These are phyloP conservation scores for Sungouiella thailandica DNA, from an alignment of 805 yeast genomes.

Conservation along the genomic window DNA sequence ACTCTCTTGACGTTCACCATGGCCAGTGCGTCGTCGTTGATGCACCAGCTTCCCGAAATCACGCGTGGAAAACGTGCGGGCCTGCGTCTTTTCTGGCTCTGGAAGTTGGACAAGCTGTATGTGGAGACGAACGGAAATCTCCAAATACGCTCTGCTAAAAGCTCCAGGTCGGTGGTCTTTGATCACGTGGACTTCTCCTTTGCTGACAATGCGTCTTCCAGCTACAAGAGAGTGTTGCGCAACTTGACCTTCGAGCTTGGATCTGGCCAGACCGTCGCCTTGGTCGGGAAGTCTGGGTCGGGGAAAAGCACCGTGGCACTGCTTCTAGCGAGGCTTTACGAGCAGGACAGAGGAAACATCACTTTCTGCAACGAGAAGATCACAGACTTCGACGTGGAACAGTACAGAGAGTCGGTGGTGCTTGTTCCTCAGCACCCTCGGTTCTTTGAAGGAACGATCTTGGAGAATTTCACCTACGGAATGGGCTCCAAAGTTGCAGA, in stretches of 20 bases:
- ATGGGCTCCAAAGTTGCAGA: slow-evolving; percentile 26
- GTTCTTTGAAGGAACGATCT: slow-evolving; percentile 69
- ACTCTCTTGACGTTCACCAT: slow-evolving; percentile 71
- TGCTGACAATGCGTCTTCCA: slow-evolving; percentile 21
- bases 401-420: slow-evolving; percentile 51
- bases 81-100: slow-evolving; percentile 39
- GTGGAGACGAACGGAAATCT: slow-evolving; percentile 34
- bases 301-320: slow-evolving; percentile 81
- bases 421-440: slow-evolving; percentile 73
- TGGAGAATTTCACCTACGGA: slow-evolving; percentile 70
- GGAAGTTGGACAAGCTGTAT: slow-evolving; percentile 27
- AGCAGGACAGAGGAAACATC: slow-evolving; percentile 34
- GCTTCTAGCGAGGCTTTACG: slow-evolving; percentile 52
- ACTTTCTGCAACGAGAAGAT: slow-evolving; percentile 46
- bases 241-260: slow-evolving; percentile 40
- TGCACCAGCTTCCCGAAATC: slow-evolving; percentile 71
- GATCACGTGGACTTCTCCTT: slow-evolving; percentile 47
- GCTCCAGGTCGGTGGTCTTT: slow-evolving; percentile 35
- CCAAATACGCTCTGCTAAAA: slow-evolving; percentile 12
- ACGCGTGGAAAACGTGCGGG: slow-evolving; percentile 77
- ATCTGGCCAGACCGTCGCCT: slow-evolving; percentile 51
- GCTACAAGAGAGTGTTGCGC: slow-evolving; percentile 29
- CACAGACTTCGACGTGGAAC: slow-evolving; percentile 36
- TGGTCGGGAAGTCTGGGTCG: slow-evolving; percentile 84
- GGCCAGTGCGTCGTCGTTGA: slow-evolving; percentile 52